Conservation (phyloP, 805 yeast genomes). For the Lachancea quebecensis region DNA sequence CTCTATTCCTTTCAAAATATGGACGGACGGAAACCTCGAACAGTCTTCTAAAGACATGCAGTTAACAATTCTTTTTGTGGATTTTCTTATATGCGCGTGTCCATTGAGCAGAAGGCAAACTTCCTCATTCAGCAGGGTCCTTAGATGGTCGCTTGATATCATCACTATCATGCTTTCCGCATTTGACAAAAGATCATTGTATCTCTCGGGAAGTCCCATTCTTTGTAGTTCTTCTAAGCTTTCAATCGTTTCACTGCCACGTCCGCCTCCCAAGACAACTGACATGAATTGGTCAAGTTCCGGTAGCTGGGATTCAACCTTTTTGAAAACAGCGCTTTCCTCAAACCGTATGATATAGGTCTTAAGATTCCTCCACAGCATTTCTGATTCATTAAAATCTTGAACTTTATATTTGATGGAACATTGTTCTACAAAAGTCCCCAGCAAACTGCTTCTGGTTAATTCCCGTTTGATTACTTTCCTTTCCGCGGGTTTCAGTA, state of each 20-base stretch:
- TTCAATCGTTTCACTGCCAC: background rate
- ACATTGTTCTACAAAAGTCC: slow-evolving; percentile 4
- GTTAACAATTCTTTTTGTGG: background rate
- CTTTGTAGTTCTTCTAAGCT: slow-evolving; percentile 1
- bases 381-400: slow-evolving; percentile 9
- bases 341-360: slow-evolving; percentile 1
- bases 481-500: background rate
- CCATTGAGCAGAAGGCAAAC: slow-evolving; percentile 3
- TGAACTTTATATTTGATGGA: slow-evolving; percentile 4
- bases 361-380: slow-evolving; percentile 8
- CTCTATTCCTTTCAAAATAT: slow-evolving; percentile 19
- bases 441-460: slow-evolving; percentile 5
- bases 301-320: background rate
- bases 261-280: background rate
- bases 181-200: background rate
- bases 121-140: slow-evolving; percentile 20
- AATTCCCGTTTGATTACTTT: slow-evolving; percentile 3
- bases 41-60: slow-evolving; percentile 17
- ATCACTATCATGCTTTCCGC: background rate
- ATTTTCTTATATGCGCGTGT: background rate
- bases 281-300: slow-evolving; percentile 5
- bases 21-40: slow-evolving; percentile 23
- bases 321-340: background rate
- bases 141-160: slow-evolving; percentile 18
- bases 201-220: slow-evolving; percentile 1